A percentile compares a stretch with the other conserved stretches of the same genome.
phyloP scores from a whole-genome alignment of 2,329 filamentous ascomycete genomes.

The Ilyonectria robusta region DNA sequence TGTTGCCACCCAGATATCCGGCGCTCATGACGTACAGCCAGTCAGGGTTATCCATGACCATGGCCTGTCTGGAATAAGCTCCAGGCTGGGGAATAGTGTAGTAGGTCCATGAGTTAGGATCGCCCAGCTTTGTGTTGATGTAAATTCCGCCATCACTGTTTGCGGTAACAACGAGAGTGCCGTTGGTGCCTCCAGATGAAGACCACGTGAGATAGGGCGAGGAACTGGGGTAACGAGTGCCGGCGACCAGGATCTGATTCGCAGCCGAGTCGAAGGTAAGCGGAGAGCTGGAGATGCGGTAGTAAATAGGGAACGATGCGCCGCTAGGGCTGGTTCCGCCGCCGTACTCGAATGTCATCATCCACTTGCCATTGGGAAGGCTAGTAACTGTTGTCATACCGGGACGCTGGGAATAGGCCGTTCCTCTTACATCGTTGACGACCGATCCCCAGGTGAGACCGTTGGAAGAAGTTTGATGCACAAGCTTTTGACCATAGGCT shows the following conservation, averaged over 20 bases:
- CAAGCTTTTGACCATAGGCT: slow-evolving; percentile 54
- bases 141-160: slow-evolving; percentile 6
- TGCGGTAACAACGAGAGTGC: slow-evolving; percentile 11
- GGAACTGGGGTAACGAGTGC: not conserved
- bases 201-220: slow-evolving; percentile 19
- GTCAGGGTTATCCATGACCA: slow-evolving; percentile 27
- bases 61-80: slow-evolving; percentile 15
- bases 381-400: slow-evolving; percentile 23
- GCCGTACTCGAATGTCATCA: slow-evolving; percentile 27
- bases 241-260: not conserved
- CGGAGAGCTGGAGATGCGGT: slow-evolving; percentile 23
- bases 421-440: slow-evolving; percentile 71
- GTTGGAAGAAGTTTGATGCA: slow-evolving; percentile 73
- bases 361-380: slow-evolving; percentile 13
- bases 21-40: slow-evolving; percentile 24
- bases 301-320: not conserved
- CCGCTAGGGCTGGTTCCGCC: slow-evolving; percentile 1
- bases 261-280: slow-evolving; percentile 20
- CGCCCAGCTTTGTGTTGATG: slow-evolving; percentile 18
- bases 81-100: slow-evolving; percentile 14
- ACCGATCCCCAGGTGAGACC: slow-evolving; percentile 71
- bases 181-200: not conserved
- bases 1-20: slow-evolving; percentile 13
- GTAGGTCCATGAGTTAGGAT: slow-evolving; percentile 7
- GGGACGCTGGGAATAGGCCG: not conserved